A percentile compares a stretch with the other conserved stretches of the same genome.
Conservation (phyloP, 2,329 filamentous ascomycete species). For the Incumbomyces lentus region DNA sequence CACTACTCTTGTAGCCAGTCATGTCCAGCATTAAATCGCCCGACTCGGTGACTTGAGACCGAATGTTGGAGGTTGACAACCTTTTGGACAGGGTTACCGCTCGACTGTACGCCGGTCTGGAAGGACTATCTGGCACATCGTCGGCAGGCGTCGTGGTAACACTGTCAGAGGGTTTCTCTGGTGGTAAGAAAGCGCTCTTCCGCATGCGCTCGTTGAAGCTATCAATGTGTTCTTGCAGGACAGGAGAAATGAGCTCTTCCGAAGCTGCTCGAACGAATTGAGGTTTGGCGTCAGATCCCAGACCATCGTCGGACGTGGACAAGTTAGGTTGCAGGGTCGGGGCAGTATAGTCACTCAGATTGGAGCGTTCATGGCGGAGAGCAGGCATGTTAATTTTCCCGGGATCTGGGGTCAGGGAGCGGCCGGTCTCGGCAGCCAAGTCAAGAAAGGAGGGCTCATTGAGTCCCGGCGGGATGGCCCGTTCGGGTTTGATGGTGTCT, state of each 20-base stretch:
- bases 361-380: conserved; percentile 8
- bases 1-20: conserved; percentile 89
- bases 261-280: conserved; percentile 28
- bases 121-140: neutral
- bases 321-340: neutral
- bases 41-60: conserved; percentile 78
- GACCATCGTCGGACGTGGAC: neutral
- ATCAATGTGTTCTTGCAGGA: conserved; percentile 25
- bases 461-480: conserved; percentile 22
- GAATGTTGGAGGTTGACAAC: conserved; percentile 81
- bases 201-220: conserved; percentile 11
- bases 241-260: conserved; percentile 42
- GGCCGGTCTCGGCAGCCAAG: conserved; percentile 25
- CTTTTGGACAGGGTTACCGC: conserved; percentile 78
- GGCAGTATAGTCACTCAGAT: conserved; percentile 1
- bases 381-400: conserved; percentile 8
- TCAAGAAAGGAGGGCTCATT: conserved; percentile 43
- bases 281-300: neutral
- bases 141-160: conserved; percentile 40
- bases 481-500: conserved; percentile 28
- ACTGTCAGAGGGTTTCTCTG: conserved; percentile 60
- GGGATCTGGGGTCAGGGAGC: conserved; percentile 12
- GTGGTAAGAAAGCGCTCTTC: conserved; percentile 9
- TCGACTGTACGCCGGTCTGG: conserved; percentile 65
- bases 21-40: conserved; percentile 97